These are phyloP conservation scores for Penicillium sp. DNA, from an alignment of 2,329 filamentous ascomycete species.

Conservation along the genomic window DNA sequence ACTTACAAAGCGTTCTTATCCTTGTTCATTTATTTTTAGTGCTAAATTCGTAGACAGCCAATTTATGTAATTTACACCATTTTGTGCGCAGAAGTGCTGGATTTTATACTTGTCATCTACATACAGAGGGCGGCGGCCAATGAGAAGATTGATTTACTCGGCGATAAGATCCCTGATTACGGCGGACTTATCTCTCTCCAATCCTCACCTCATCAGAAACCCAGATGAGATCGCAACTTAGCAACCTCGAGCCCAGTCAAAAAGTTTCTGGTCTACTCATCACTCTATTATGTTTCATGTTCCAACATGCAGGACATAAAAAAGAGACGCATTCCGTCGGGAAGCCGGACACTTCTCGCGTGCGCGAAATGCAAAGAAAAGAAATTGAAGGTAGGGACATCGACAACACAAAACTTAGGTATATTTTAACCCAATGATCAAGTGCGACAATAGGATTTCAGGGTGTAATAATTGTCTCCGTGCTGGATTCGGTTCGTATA, in stretches of 20 bases:
- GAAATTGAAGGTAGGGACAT: slow-evolving; percentile 6
- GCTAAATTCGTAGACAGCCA: too few relatives aligned
- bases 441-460: slow-evolving; percentile 3
- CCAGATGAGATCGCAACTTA: neutral
- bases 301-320: neutral
- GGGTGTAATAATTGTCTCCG: slow-evolving; percentile 3
- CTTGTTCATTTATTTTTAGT: too few relatives aligned
- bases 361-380: slow-evolving; percentile 8
- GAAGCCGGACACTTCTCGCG: neutral
- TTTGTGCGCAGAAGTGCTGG: too few relatives aligned
- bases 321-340: neutral
- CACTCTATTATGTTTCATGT: neutral
- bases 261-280: too few relatives aligned
- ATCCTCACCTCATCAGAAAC: neutral
- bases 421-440: neutral
- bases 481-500: neutral
- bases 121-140: too few relatives aligned
- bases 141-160: too few relatives aligned
- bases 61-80: too few relatives aligned
- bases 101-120: too few relatives aligned
- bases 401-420: neutral
- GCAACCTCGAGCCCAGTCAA: too few relatives aligned
- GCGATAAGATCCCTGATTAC: too few relatives aligned
- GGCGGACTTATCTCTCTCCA: too few relatives aligned
- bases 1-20: too few relatives aligned